Evolutionary conservation across 805 yeast genomes (phyloP).

Genomic region (Wickerhamiella azyma): DNA sequence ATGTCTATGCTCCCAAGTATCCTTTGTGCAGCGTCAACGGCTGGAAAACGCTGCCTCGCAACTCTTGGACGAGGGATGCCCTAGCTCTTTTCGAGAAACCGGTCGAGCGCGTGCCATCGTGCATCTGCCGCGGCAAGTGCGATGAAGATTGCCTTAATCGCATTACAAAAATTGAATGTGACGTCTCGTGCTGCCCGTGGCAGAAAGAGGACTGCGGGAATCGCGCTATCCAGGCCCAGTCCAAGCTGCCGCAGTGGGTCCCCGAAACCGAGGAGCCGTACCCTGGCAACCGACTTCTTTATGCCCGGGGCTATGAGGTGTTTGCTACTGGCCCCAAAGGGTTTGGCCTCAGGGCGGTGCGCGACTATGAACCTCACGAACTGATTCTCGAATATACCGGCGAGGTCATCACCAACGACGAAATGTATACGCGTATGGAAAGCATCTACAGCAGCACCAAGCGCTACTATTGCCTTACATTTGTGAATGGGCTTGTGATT

Average conservation of each 20-base stretch:
- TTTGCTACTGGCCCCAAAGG: slow-evolving; percentile 30
- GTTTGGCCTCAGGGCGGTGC: slow-evolving; percentile 30
- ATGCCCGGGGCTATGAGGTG: slow-evolving; percentile 22
- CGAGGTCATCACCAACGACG: slow-evolving; percentile 32
- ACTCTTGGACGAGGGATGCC: slow-evolving; percentile 8
- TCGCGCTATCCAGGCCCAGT: slow-evolving; percentile 24
- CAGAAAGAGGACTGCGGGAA: slow-evolving; percentile 28
- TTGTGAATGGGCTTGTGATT: slow-evolving; percentile 32
- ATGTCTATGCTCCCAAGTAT: slow-evolving; percentile 26
- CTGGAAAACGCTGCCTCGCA: slow-evolving; percentile 23
- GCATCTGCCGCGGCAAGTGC: slow-evolving; percentile 22
- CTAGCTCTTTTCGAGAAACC: slow-evolving; percentile 1
- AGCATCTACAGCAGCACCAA: slow-evolving; percentile 25
- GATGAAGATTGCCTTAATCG: slow-evolving; percentile 28
- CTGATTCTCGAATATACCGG: slow-evolving; percentile 39
- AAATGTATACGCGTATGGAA: slow-evolving; percentile 28
- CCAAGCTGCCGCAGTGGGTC: slow-evolving; percentile 6
- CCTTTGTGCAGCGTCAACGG: slow-evolving; percentile 16
- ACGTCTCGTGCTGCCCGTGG: slow-evolving; percentile 23
- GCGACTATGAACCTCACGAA: slow-evolving; percentile 27
- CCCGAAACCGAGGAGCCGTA: background rate
- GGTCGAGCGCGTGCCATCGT: slow-evolving; percentile 8
- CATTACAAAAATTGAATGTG: slow-evolving; percentile 27
- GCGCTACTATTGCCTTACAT: slow-evolving; percentile 31
- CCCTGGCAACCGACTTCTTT: slow-evolving; percentile 3